These are phyloP conservation scores for Penicillium lividum DNA, from an alignment of 495 filamentous ascomycete genomes.

Conservation along the genomic window DNA sequence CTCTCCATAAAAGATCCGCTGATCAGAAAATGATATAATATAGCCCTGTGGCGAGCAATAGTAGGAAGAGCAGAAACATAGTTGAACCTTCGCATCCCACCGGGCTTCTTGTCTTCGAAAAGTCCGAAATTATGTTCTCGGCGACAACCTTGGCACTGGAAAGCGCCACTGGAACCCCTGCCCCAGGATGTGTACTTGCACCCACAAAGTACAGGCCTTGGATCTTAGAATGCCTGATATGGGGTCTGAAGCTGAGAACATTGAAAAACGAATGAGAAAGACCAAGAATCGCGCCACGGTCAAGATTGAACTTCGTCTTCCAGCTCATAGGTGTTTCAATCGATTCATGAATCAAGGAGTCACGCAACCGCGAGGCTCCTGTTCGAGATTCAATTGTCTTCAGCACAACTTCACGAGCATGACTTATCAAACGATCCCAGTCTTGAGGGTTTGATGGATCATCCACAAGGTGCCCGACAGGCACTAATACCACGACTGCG, in stretches of 20 bases:
- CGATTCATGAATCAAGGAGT: conserved; percentile 55
- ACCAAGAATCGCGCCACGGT: conserved; percentile 68
- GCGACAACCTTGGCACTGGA: conserved; percentile 62
- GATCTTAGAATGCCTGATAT: conserved; percentile 52
- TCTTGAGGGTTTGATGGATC: conserved; percentile 45
- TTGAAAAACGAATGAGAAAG: conserved; percentile 71
- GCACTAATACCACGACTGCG: conserved; percentile 63
- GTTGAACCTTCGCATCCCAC: neutral
- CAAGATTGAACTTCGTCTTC: conserved; percentile 66
- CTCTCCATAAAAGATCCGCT: neutral
- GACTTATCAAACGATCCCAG: conserved; percentile 54
- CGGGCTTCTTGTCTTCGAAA: neutral
- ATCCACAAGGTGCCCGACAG: conserved; percentile 58
- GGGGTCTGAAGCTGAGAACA: conserved; percentile 64
- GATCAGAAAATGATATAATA: neutral
- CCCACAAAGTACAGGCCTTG: conserved; percentile 63
- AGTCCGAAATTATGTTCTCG: conserved; percentile 30
- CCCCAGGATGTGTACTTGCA: conserved; percentile 70
- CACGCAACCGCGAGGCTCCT: conserved; percentile 41
- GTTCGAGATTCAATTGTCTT: conserved; percentile 57
- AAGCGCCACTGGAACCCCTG: conserved; percentile 68
- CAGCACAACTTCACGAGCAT: conserved; percentile 54
- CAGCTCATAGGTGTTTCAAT: conserved; percentile 63
- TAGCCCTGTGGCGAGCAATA: neutral
- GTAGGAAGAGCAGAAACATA: neutral